Evolutionary conservation across 257 asterid species (phyloP).

Genomic region (Leptodermis oblonga): DNA sequence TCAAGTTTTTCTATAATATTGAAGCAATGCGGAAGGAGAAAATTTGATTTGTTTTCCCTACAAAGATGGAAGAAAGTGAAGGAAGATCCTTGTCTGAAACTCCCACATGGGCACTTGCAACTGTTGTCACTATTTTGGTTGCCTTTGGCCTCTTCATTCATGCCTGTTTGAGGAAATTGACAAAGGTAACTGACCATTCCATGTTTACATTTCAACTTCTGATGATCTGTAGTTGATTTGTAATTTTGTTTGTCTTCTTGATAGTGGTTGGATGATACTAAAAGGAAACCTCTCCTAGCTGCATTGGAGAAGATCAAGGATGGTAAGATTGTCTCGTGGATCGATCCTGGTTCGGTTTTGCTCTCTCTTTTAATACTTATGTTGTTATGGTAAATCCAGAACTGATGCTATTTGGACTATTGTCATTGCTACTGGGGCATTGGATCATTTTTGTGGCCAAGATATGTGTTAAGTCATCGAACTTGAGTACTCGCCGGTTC

Average conservation of each 20-base stretch:
- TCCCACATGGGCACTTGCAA: slow-evolving; percentile 46
- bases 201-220: not conserved
- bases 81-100: slow-evolving; percentile 39
- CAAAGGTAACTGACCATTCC: slow-evolving; percentile 19
- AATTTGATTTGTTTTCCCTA: not conserved
- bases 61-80: slow-evolving; percentile 26
- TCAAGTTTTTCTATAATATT: not conserved
- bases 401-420: slow-evolving; percentile 85
- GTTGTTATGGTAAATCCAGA: slow-evolving; percentile 41
- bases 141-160: slow-evolving; percentile 35
- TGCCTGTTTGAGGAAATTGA: slow-evolving; percentile 31
- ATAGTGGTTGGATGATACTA: slow-evolving; percentile 83
- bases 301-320: slow-evolving; percentile 85
- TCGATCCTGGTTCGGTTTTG: not conserved
- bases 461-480: slow-evolving; percentile 79
- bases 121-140: slow-evolving; percentile 33
- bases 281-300: slow-evolving; percentile 74
- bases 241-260: slow-evolving; percentile 16
- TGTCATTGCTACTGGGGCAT: slow-evolving; percentile 92
- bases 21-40: not conserved
- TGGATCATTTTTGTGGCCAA: slow-evolving; percentile 73
- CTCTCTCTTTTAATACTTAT: not conserved
- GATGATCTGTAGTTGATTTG: slow-evolving; percentile 9
- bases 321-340: slow-evolving; percentile 38
- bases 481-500: slow-evolving; percentile 68